A percentile compares a stretch with the other conserved stretches of the same genome.
These are phyloP conservation scores for Aphanomyces invadans DNA, from an alignment of 352 stramenopile genomes.

Conservation along the genomic window DNA sequence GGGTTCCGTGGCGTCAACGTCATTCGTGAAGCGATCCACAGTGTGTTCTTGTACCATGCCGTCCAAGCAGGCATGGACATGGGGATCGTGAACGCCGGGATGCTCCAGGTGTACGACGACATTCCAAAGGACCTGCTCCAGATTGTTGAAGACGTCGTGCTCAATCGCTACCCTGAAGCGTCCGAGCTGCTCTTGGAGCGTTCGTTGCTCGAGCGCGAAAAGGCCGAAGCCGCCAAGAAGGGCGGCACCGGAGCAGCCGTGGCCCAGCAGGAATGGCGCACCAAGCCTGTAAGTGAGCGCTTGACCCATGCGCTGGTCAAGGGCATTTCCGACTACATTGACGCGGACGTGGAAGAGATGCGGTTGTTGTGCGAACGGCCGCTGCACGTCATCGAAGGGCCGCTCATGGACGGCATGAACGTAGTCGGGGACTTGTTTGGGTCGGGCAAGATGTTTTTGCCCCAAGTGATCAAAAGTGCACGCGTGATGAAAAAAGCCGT, in stretches of 20 bases:
- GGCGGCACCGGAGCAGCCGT: conserved; percentile 45
- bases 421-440: conserved; percentile 96
- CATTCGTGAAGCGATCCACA: conserved; percentile 95
- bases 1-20: conserved; percentile 97
- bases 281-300: conserved; percentile 84
- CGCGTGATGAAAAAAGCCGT: conserved; percentile 99
- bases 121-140: conserved; percentile 80
- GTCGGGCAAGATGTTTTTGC: conserved; percentile 97
- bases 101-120: conserved; percentile 81
- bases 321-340: conserved; percentile 95
- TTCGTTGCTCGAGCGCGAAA: conserved; percentile 80
- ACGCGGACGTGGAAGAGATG: conserved; percentile 94
- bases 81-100: conserved; percentile 95
- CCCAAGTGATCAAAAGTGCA: conserved; percentile 97
- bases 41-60: conserved; percentile 94
- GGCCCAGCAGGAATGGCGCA: conserved; percentile 84
- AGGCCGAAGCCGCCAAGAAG: conserved; percentile 77
- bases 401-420: conserved; percentile 98
- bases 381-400: conserved; percentile 96
- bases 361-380: conserved; percentile 57
- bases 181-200: conserved; percentile 90
- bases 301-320: conserved; percentile 96
- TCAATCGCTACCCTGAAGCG: conserved; percentile 84
- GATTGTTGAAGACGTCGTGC: conserved; percentile 90
- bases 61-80: conserved; percentile 97